A percentile compares a stretch with the other conserved stretches of the same genome.
These are phyloP conservation scores for Microbotryum intermedium DNA, from an alignment of 1,284 basidiomycete species.

Conservation along the genomic window DNA sequence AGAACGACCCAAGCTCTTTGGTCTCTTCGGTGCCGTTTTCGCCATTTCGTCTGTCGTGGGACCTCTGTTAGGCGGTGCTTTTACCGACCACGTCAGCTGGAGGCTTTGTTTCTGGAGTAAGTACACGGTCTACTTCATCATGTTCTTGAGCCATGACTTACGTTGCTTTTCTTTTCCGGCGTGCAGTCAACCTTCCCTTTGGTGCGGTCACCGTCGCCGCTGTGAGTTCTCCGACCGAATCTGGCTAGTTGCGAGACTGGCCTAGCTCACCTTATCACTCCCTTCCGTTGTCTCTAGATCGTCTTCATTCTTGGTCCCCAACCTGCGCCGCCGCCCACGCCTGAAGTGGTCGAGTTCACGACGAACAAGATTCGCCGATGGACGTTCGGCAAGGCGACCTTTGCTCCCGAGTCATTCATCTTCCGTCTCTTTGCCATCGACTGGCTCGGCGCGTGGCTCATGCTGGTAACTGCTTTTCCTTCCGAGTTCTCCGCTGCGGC, in stretches of 20 bases:
- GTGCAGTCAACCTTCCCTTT: constrained; percentile 44
- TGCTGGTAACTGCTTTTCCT: constrained; percentile 15
- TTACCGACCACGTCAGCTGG: constrained; percentile 45
- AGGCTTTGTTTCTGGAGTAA: constrained; percentile 36
- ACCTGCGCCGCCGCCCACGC: constrained; percentile 20
- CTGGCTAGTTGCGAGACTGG: too few relatives aligned
- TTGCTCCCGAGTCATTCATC: constrained; percentile 4
- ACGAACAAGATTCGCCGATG: constrained; percentile 21
- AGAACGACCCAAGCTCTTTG: constrained; percentile 42
- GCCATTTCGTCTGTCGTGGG: constrained; percentile 42
- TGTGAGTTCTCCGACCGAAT: too few relatives aligned
- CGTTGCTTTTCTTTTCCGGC: too few relatives aligned
- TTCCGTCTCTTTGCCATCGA: constrained; percentile 33
- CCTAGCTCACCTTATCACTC: too few relatives aligned
- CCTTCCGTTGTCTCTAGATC: too few relatives aligned
- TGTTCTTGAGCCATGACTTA: too few relatives aligned
- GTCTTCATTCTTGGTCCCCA: constrained; percentile 26
- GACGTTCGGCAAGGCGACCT: constrained; percentile 7
- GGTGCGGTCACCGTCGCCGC: constrained; percentile 33
- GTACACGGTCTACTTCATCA: constrained; percentile 36
- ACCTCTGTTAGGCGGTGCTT: constrained; percentile 42
- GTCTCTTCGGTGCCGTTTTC: constrained; percentile 39
- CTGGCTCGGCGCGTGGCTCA: constrained; percentile 34
- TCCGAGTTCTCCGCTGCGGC: too few relatives aligned
- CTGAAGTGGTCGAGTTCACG: constrained; percentile 10